These are phyloP conservation scores for Aschersonia sp. DNA, from an alignment of 2,329 filamentous ascomycete species.

Conservation along the genomic window DNA sequence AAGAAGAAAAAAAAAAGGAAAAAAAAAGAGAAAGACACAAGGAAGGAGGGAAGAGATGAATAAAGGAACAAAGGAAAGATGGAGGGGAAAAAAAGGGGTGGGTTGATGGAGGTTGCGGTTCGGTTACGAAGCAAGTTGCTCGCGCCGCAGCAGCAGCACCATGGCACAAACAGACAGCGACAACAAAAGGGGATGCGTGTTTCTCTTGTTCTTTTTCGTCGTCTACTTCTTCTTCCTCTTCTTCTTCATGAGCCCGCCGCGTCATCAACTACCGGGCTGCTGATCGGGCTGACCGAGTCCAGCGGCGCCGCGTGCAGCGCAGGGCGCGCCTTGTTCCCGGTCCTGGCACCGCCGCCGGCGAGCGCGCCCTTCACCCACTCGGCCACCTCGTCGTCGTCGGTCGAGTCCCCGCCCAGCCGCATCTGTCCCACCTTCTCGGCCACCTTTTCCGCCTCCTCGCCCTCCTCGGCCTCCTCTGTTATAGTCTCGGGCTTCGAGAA, in stretches of 20 bases:
- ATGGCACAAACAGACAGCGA: too few species aligned
- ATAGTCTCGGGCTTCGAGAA: constrained; percentile 67
- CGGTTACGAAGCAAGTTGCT: too few species aligned
- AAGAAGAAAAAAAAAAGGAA: too few species aligned
- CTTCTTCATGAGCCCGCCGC: not conserved
- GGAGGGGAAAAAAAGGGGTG: too few species aligned
- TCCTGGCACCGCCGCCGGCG: constrained; percentile 36
- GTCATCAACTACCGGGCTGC: constrained; percentile 18
- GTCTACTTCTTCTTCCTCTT: too few species aligned
- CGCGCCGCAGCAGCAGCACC: too few species aligned
- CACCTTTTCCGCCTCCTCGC: constrained; percentile 29
- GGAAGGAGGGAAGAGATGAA: too few species aligned
- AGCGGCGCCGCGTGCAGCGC: constrained; percentile 79
- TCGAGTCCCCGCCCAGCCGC: constrained; percentile 20
- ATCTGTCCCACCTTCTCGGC: constrained; percentile 30
- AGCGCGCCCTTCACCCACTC: constrained; percentile 68
- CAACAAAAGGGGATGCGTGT: too few species aligned
- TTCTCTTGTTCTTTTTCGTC: too few species aligned
- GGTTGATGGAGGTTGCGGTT: too few species aligned
- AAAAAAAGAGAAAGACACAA: too few species aligned
- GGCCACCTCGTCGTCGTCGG: constrained; percentile 67
- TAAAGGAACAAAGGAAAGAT: too few species aligned
- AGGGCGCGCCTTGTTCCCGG: constrained; percentile 43
- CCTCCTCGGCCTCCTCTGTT: constrained; percentile 53
- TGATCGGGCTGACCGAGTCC: constrained; percentile 49